Base-by-base conservation (phyloP, 2,329 filamentous ascomycete species). In the Myriosclerotinia curreyana region DNA sequence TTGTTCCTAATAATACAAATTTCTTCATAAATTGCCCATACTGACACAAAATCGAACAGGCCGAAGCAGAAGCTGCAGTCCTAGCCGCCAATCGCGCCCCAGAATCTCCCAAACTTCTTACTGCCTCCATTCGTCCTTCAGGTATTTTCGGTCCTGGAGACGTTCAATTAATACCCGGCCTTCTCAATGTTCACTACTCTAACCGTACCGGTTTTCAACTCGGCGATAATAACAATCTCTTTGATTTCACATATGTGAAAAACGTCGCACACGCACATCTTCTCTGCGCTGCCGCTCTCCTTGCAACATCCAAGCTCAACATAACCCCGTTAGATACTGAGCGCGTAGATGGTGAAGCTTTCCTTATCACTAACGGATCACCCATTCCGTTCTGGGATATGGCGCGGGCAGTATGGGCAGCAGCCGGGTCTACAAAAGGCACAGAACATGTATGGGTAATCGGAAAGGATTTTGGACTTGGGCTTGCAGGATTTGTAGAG, bases 341-440 rank as follows among this genome's bases (percentile, higher is more conserved):
- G 78, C 83, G 82, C 65, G 86, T 93, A 58, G 90, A 93, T 74
- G 95, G 94, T 65, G 88, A 97, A 76, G 87, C 87, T 59, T 94
- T 98, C 79, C 87, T 96, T 78, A 85, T 98, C 73, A 95, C 92
- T 65, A 98, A 98, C 76, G 91, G 92, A 42, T 60, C 64, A 70
- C 94, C 94, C 6, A 82, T 96, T 25, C 94, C 94, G 75, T 96
- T 96, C 77, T 96, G 95, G 86, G 92, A 96, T 76, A 90, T 96
- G 74, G 86, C 90, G 65, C 83, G 91, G 49, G 86, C 87, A 48
- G 82, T 96, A 54, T 98, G 91, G 91, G 79, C 78, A 68, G 66
- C 66, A 1, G 64, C 60, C 1, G 86, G 86, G 44, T 80, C 76
- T 64, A 74, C 78, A 9, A 76, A 77, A 65, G 84, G 83, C 25